Evolutionary conservation across 164 flowering plant genomes (phyloP).

Genomic region (Stephania japonica): DNA sequence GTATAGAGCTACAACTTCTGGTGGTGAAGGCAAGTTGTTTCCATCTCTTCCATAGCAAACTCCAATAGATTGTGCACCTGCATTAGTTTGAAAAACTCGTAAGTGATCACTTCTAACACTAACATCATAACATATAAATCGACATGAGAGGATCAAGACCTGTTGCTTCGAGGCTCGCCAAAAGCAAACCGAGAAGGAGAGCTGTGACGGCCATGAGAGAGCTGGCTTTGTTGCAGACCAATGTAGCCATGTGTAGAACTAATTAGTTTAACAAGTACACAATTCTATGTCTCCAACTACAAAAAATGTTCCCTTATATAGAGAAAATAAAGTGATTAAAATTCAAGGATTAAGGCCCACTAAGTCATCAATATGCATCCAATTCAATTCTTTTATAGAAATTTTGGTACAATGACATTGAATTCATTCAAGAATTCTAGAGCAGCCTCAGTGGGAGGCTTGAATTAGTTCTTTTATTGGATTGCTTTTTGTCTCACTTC

Average conservation of each 20-base stretch:
- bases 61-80: constrained; percentile 15
- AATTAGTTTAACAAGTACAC: not conserved
- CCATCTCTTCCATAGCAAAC: constrained; percentile 22
- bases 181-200: not conserved
- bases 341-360: not conserved
- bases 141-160: not conserved
- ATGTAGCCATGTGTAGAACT: not conserved
- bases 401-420: not conserved
- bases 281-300: not conserved
- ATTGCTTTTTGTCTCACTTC: not conserved
- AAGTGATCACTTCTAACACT: not conserved
- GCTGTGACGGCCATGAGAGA: not conserved
- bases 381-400: not conserved
- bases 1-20: constrained; percentile 17
- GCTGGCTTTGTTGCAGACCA: not conserved
- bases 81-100: not conserved
- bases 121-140: not conserved
- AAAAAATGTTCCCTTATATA: not conserved
- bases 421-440: not conserved
- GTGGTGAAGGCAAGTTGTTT: constrained; percentile 15
- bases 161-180: not conserved
- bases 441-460: not conserved
- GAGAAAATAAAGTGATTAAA: not conserved
- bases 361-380: not conserved
- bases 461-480: not conserved